phyloP scores from a whole-genome alignment of 73 alveolate genomes.

The Paraurostyla sp. region DNA sequence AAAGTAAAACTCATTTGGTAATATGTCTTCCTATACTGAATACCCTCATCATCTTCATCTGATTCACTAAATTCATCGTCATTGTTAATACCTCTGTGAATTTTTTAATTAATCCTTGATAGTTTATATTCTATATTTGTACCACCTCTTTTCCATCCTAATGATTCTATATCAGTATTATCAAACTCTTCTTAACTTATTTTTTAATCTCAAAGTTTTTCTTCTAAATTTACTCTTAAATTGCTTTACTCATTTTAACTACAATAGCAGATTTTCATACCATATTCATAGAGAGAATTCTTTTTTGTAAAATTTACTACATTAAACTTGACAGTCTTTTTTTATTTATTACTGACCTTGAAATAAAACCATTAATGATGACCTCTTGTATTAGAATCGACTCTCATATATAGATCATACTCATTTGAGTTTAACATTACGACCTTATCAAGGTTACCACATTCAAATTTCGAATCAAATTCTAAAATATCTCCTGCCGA shows the following conservation, averaged over 20 bases:
- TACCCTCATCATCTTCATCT: constrained; percentile 10
- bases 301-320: constrained; percentile 68
- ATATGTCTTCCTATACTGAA: neutral
- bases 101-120: neutral
- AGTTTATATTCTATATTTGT: constrained; percentile 26
- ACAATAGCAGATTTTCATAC: constrained; percentile 58
- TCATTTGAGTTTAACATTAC: constrained; percentile 66
- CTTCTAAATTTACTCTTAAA: neutral
- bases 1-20: constrained; percentile 38
- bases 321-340: constrained; percentile 46
- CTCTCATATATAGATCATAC: constrained; percentile 79
- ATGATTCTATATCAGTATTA: neutral
- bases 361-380: constrained; percentile 85
- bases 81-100: neutral
- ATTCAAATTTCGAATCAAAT: constrained; percentile 79
- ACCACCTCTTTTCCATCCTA: constrained; percentile 57
- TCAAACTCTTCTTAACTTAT: neutral
- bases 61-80: constrained; percentile 2
- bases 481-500: constrained; percentile 17
- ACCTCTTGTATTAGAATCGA: constrained; percentile 79
- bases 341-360: constrained; percentile 39
- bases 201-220: neutral
- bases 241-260: constrained; percentile 24
- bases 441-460: constrained; percentile 77
- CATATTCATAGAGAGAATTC: constrained; percentile 68